These are phyloP conservation scores for Plantago coronopus DNA, from an alignment of 305 asterid species.

Conservation along the genomic window DNA sequence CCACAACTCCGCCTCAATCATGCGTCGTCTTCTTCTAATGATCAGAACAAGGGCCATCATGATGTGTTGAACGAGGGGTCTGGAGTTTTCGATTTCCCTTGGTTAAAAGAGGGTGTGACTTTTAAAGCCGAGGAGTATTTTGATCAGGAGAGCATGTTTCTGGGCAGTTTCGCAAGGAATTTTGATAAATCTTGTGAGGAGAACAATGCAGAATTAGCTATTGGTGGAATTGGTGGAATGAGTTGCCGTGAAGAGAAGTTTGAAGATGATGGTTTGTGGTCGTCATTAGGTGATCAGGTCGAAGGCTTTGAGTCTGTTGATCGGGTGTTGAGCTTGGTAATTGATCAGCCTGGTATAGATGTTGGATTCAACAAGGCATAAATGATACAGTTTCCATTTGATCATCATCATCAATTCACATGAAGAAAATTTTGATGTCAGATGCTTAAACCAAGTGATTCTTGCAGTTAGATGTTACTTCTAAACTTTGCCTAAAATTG, in stretches of 20 bases:
- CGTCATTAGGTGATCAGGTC: slow-evolving; percentile 10
- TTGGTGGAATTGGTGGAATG: slow-evolving; percentile 4
- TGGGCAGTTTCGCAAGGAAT: slow-evolving; percentile 10
- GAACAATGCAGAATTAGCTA: neutral
- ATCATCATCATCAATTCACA: too few species aligned
- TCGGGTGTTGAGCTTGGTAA: slow-evolving; percentile 38
- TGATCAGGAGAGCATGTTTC: slow-evolving; percentile 24
- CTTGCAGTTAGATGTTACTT: too few species aligned
- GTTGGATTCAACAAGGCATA: slow-evolving; percentile 30
- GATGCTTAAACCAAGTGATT: too few species aligned
- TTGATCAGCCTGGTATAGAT: slow-evolving; percentile 42
- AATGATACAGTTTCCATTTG: neutral
- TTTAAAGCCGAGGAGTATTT: slow-evolving; percentile 28
- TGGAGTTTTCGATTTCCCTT: slow-evolving; percentile 57
- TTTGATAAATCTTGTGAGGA: slow-evolving; percentile 17
- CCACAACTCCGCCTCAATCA: neutral
- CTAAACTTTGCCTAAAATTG: too few species aligned
- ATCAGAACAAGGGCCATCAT: slow-evolving; percentile 8
- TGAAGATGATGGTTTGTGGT: slow-evolving; percentile 13
- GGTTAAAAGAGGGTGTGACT: slow-evolving; percentile 41
- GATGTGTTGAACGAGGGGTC: slow-evolving; percentile 7
- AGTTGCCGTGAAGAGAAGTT: neutral
- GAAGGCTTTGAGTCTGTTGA: slow-evolving; percentile 34
- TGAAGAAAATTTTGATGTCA: too few species aligned
- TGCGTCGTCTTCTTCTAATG: neutral